Evolutionary conservation across 1,284 basidiomycete species (phyloP), one percentile per base, ranked within the genome.

Genomic region (Garcileccinum viscosum): DNA sequence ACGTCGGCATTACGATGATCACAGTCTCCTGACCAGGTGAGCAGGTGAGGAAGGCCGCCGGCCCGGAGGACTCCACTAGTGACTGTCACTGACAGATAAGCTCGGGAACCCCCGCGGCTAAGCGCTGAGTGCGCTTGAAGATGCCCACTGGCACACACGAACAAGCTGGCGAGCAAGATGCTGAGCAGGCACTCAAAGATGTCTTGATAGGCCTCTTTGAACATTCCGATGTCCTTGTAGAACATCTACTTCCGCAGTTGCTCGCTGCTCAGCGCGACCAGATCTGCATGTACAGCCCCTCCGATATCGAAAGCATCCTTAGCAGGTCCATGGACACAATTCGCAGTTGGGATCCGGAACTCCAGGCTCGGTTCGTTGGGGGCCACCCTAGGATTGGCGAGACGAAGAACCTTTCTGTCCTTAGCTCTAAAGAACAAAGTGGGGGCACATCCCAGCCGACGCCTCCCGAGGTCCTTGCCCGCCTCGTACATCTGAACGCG

Each of bases 351-450:
- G 82, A 85, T 53, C 74, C 82, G 60, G 80, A 82, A 15, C 83
- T 88, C 15, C 89, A 89, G 77, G 90, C 90, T 0, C 81, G 83
- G 66, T 96, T 98, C 77, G 85, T 97, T 70, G 87, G 85, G 2
- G 94, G 91, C 2, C 96, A 97, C 82, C 96, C 96, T 53, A 87
- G 95, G 70, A 97, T 97, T 63, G 95, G 96, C 33, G 94, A 95
- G 80, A 88, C 87, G 66, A 87, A 85, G 73, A 89, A 90, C 37
- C 84, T 97, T 22, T 94, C 92, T 2, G 85, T 80, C 53, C 82
- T 94, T 63, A 95, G 93, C 79, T 88, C 89, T 32, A 89, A 87
- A 61, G 95, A 97, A 79, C 95, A 97, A 81, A 72, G 75, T 42
- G 78, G 77, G 53, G 89, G 90, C 3, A 82, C 80, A 40, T 76